Evolutionary conservation across 2,329 filamentous ascomycete species (phyloP).

Genomic region (Claviceps fusiformis): DNA sequence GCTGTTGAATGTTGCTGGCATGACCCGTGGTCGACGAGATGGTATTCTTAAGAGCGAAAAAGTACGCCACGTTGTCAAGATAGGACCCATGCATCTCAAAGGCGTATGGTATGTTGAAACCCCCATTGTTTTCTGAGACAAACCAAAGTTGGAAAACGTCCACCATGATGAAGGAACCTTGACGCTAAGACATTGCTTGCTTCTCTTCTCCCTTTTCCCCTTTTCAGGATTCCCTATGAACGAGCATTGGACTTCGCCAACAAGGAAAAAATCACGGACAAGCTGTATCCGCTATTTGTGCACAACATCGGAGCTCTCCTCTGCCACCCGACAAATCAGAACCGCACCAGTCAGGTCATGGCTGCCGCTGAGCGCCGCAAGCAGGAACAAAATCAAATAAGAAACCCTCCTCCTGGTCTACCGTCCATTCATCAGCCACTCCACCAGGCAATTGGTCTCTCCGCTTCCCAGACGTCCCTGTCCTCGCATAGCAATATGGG

Average conservation of each 20-base stretch:
- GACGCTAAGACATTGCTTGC: constrained; percentile 13
- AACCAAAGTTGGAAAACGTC: not conserved
- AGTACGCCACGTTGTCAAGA: constrained; percentile 91
- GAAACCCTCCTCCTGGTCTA: constrained; percentile 38
- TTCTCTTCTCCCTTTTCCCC: not conserved
- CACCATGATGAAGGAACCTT: not conserved
- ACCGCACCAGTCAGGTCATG: constrained; percentile 71
- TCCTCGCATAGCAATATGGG: constrained; percentile 53
- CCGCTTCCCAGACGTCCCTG: constrained; percentile 36
- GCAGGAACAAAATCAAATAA: constrained; percentile 52
- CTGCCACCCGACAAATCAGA: constrained; percentile 86
- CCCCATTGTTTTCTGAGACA: constrained; percentile 9
- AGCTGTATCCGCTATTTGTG: constrained; percentile 89
- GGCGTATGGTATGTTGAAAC: constrained; percentile 70
- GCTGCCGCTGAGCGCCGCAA: constrained; percentile 70
- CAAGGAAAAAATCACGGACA: constrained; percentile 97
- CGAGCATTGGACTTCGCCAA: constrained; percentile 97
- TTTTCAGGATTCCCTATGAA: constrained; percentile 83
- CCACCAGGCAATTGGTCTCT: constrained; percentile 45
- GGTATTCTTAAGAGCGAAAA: constrained; percentile 98
- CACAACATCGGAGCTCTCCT: constrained; percentile 91
- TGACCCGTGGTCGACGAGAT: constrained; percentile 90
- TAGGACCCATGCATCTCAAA: constrained; percentile 97
- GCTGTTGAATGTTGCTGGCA: constrained; percentile 88
- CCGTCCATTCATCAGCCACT: constrained; percentile 54